These are phyloP conservation scores for Pichiaceae sp. DNA, from an alignment of 1,139 yeast species.

Conservation along the genomic window DNA sequence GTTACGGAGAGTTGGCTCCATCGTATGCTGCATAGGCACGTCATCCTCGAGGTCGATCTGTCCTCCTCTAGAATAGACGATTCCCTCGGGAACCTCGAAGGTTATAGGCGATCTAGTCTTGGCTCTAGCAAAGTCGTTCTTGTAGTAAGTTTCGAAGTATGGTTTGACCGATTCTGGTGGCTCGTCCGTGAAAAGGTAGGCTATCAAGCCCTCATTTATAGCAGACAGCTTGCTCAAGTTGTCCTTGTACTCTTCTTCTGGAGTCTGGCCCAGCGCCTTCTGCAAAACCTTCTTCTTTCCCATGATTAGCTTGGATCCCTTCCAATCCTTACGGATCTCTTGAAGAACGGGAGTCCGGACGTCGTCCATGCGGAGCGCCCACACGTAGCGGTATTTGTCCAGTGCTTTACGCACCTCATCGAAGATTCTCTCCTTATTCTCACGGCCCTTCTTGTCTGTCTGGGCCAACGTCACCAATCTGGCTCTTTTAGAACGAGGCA, in stretches of 20 bases:
- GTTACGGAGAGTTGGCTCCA: conserved; percentile 87
- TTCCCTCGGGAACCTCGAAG: conserved; percentile 81
- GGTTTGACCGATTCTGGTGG: conserved; percentile 74
- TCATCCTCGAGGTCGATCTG: conserved; percentile 85
- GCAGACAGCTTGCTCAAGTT: conserved; percentile 64
- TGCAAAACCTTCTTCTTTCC: conserved; percentile 92
- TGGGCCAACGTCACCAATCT: conserved; percentile 92
- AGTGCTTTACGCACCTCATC: conserved; percentile 81
- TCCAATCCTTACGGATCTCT: conserved; percentile 88
- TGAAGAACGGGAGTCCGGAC: conserved; percentile 95
- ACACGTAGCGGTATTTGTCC: conserved; percentile 68
- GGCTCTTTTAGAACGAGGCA: conserved; percentile 96
- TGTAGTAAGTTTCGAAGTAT: conserved; percentile 71
- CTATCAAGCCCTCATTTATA: conserved; percentile 64
- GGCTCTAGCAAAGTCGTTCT: conserved; percentile 83
- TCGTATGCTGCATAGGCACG: conserved; percentile 91
- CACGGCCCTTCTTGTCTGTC: conserved; percentile 92
- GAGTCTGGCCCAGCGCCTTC: conserved; percentile 81
- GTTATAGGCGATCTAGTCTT: conserved; percentile 77
- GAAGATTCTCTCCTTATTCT: conserved; percentile 82
- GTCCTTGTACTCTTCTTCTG: conserved; percentile 86
- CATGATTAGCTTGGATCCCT: conserved; percentile 75
- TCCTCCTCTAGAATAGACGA: conserved; percentile 92
- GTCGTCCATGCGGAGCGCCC: conserved; percentile 83
- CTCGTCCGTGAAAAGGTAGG: conserved; percentile 84